These are phyloP conservation scores for Scheffersomyces spartinae DNA, from an alignment of 805 yeast species.

Conservation along the genomic window DNA sequence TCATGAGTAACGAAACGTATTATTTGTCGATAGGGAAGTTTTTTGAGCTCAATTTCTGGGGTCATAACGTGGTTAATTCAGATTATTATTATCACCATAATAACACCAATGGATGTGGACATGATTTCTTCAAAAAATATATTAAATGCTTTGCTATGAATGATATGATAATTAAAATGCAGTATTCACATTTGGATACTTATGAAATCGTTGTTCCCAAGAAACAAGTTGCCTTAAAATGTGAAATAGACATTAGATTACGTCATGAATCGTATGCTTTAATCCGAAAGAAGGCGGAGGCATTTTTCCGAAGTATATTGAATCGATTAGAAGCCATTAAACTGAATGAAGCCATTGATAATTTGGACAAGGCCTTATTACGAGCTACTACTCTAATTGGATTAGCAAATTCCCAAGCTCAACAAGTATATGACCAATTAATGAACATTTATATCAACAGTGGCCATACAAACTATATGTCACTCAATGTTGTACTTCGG, in stretches of 20 bases:
- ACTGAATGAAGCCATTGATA: constrained; percentile 55
- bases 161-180: constrained; percentile 68
- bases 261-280: constrained; percentile 51
- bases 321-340: constrained; percentile 69
- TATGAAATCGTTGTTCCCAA: constrained; percentile 73
- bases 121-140: constrained; percentile 74
- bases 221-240: constrained; percentile 58
- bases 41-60: constrained; percentile 76
- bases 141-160: constrained; percentile 75
- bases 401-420: constrained; percentile 40
- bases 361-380: constrained; percentile 54
- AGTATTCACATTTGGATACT: constrained; percentile 63
- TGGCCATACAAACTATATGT: constrained; percentile 52
- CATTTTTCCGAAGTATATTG: constrained; percentile 63
- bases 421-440: constrained; percentile 31
- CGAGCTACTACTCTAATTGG: constrained; percentile 47
- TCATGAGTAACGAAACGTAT: constrained; percentile 82
- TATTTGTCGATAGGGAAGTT: constrained; percentile 90
- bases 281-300: constrained; percentile 39
- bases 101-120: constrained; percentile 41
- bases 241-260: constrained; percentile 54
- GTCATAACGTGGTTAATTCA: constrained; percentile 25
- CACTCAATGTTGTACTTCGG: constrained; percentile 58
- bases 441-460: constrained; percentile 43
- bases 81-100: constrained; percentile 23